Conservation (phyloP, 305 asterid species). For the Rubia balearica region DNA sequence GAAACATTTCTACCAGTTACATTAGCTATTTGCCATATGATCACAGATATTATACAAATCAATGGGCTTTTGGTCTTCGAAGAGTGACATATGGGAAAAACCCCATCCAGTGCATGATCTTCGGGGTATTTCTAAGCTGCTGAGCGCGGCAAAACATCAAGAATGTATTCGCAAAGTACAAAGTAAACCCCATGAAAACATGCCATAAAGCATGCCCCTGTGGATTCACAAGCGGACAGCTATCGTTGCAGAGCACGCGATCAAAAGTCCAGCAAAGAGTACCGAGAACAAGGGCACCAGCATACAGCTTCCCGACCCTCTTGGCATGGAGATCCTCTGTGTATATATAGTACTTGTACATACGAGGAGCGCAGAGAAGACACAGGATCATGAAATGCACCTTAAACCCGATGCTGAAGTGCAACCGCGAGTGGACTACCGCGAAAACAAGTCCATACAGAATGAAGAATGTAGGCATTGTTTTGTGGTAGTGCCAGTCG, state of each 20-base stretch:
- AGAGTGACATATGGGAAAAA: slow-evolving; percentile 20
- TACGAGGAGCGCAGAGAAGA: slow-evolving; percentile 19
- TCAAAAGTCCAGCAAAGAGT: slow-evolving; percentile 23
- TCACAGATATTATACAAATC: neutral
- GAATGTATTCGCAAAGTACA: slow-evolving; percentile 24
- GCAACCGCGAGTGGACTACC: slow-evolving; percentile 10
- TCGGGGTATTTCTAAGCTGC: slow-evolving; percentile 21
- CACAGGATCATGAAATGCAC: slow-evolving; percentile 23
- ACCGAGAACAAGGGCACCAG: slow-evolving; percentile 16
- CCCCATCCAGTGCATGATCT: slow-evolving; percentile 11
- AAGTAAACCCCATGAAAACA: slow-evolving; percentile 21
- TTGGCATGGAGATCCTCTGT: slow-evolving; percentile 21
- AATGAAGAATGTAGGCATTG: slow-evolving; percentile 25
- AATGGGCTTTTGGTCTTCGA: slow-evolving; percentile 10
- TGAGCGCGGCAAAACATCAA: slow-evolving; percentile 26
- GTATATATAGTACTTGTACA: slow-evolving; percentile 25
- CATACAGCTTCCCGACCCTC: slow-evolving; percentile 18
- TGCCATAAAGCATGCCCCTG: slow-evolving; percentile 28
- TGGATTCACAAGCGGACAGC: slow-evolving; percentile 20
- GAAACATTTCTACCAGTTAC: neutral
- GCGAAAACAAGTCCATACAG: slow-evolving; percentile 23
- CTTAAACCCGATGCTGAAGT: slow-evolving; percentile 24
- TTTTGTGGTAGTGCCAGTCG: slow-evolving; percentile 25
- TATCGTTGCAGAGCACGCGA: slow-evolving; percentile 19
- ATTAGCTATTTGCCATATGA: neutral